phyloP scores from a whole-genome alignment of 2,329 filamentous ascomycete species.

The Pseudocercospora cruenta region DNA sequence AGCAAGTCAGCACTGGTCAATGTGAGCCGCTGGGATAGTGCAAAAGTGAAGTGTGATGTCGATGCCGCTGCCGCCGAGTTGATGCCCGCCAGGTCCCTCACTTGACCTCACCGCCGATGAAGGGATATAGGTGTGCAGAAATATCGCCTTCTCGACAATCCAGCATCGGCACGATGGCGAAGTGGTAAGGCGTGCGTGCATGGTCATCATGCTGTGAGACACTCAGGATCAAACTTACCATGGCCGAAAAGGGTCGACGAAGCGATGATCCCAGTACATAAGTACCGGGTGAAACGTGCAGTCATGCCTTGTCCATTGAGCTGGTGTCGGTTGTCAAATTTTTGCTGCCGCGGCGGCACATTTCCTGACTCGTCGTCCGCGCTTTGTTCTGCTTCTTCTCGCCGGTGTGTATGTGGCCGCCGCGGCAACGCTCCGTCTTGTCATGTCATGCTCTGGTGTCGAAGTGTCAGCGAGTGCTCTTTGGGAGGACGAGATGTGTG shows the following conservation, averaged over 20 bases:
- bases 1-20: not conserved
- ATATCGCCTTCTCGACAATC: not conserved
- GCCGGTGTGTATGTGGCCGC: too few relatives aligned
- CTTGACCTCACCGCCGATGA: not conserved
- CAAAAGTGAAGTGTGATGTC: not conserved
- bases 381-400: not conserved
- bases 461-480: not conserved
- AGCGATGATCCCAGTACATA: not conserved
- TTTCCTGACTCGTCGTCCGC: too few relatives aligned
- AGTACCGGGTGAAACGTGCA: too few relatives aligned
- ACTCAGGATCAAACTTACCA: not conserved
- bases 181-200: not conserved
- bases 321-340: too few relatives aligned
- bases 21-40: not conserved
- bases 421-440: too few relatives aligned
- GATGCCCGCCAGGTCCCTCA: not conserved
- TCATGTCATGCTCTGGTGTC: too few relatives aligned
- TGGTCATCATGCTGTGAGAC: not conserved
- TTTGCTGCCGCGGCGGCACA: too few relatives aligned
- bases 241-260: not conserved
- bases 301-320: too few relatives aligned
- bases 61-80: not conserved
- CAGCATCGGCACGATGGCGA: not conserved
- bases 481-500: not conserved
- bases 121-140: not conserved